A percentile compares a stretch with the other conserved stretches of the same genome.
Evolutionary conservation across 495 filamentous ascomycete species (phyloP).

Genomic region (Oidiodendron maius): DNA sequence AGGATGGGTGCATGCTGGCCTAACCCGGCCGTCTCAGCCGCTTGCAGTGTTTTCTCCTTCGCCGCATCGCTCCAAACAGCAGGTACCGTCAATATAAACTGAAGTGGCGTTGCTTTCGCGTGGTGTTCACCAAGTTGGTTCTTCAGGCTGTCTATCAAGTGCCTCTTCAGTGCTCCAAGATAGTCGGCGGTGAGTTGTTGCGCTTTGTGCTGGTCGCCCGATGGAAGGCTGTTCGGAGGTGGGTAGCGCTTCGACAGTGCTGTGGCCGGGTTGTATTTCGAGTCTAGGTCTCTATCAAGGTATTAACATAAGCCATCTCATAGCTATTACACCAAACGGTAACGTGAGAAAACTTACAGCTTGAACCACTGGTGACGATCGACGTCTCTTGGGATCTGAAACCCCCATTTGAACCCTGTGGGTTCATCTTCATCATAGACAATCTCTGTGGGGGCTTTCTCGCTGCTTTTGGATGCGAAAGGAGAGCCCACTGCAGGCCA

Average conservation of each 20-base stretch:
- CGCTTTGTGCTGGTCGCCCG: constrained; percentile 23
- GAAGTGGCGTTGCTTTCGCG: constrained; percentile 23
- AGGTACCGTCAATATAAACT: constrained; percentile 47
- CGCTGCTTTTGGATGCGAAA: constrained; percentile 25
- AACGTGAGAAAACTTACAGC: constrained; percentile 18
- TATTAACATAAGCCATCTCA: neutral
- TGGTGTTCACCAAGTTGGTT: constrained; percentile 28
- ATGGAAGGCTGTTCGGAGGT: constrained; percentile 15
- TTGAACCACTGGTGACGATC: constrained; percentile 32
- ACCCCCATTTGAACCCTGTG: constrained; percentile 35
- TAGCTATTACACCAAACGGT: neutral
- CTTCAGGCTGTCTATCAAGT: constrained; percentile 33
- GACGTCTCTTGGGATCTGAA: constrained; percentile 26
- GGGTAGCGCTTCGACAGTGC: constrained; percentile 15
- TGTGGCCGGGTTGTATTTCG: constrained; percentile 8
- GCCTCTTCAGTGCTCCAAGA: constrained; percentile 33
- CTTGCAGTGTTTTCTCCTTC: constrained; percentile 39
- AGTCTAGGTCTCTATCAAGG: constrained; percentile 13
- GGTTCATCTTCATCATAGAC: constrained; percentile 24
- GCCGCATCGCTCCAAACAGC: constrained; percentile 49
- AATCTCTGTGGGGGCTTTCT: constrained; percentile 45
- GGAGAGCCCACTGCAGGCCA: constrained; percentile 29
- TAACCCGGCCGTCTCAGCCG: constrained; percentile 45
- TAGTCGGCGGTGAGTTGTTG: constrained; percentile 38
- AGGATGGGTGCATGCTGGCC: constrained; percentile 35